Base-by-base conservation (phyloP, 257 asterid species). In the Ilex aquifolium region DNA sequence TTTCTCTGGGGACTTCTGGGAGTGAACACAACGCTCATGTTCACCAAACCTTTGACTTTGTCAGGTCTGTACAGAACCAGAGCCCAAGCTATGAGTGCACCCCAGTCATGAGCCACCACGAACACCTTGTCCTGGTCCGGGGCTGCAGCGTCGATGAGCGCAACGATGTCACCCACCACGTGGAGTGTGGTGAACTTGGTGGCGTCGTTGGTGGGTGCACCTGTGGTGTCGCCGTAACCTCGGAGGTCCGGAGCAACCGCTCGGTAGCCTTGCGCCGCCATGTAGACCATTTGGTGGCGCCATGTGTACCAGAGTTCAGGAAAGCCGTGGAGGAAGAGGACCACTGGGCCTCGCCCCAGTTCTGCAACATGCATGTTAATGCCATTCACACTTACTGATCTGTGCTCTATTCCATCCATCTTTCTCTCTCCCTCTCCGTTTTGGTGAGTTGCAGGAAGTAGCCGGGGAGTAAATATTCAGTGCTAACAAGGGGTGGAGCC, bases 41-140 rank as follows among this genome's bases (percentile, higher is more conserved):
- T 87, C 62, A 87, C 82, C 85, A 87, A 62, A 12, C 88, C 95
- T 65, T 79, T 72, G 3, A 90, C 85, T 71, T 77, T 81, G 65
- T 90, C 97, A 40, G 95, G 92, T 42, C 95, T 72, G 44, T 81
- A 87, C 83, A 83, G 11, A 65, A 88, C 80, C 66, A 90, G 46
- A 13, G 79, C 78, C 97, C 97, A 90, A 13, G 91, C 95, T 3
- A 85, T 62, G 12, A 76, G 0, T 11, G 95, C 94, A 15, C 97
- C 97, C 95, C 97, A 86, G 52, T 87, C 97, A 70, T 89, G 97
- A 3, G 86, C 97, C 55, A 89, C 94, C 46, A 89, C 82, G 29
- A 84, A 83, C 73, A 90, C 95, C 79, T 76, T 74, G 57, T 70
- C 83, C 44, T 79, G 82, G 0, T 63, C 60, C 21, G 75, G 64